Base-by-base conservation (phyloP, 1,284 basidiomycete species). In the Ustilago vetiveriae region DNA sequence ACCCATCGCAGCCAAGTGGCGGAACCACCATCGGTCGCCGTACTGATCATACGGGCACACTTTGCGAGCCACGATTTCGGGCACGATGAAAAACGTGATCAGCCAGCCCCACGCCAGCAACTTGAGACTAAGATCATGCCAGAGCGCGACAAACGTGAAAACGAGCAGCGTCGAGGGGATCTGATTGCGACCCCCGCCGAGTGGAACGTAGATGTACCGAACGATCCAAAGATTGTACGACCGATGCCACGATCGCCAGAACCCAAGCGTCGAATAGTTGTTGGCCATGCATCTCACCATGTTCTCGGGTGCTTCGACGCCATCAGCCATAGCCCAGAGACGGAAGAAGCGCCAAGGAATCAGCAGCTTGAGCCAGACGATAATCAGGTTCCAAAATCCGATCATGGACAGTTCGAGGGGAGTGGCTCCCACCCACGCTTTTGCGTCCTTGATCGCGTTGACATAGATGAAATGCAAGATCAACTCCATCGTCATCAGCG, bases 221-320 rank as follows among this genome's bases (percentile, higher is more conserved):
- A 95, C 89, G 44, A 94, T 86, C 95, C 96, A 98, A 9, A 98
- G 86, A 79, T 98, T 98, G 84, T 94, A 98, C 74, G 90, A 92
- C 10, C 95, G 86, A 82, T 98, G 95, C 96, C 95, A 98, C 60
- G 89, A 89, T 64, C 94, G 84, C 95, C 95, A 98, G 82, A 98
- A 98, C 0, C 92, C 94, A 3, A 90, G 83, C 0, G 90, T 88
- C 1, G 94, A 97, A 79, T 97, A 98, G 82, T 98, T 98, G 84
- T 98, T 98, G n/a, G 89, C 91, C 88, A 98, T 91, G 80, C 96
- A 98, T 14, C 96, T 87, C 6, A 99, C 87, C 96, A 98, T 97
- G 82, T 99, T 99, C 82, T 99, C 96, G 0, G 94, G 96, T 1
- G 94, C 90, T 74, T 98, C 92, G 27, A 98, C 87, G 0, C 92